Percentiles rank a stretch among this genome's conserved stretches.
Conservation (phyloP, 202 grass and related monocot genomes). For the Zoysia matrella region DNA sequence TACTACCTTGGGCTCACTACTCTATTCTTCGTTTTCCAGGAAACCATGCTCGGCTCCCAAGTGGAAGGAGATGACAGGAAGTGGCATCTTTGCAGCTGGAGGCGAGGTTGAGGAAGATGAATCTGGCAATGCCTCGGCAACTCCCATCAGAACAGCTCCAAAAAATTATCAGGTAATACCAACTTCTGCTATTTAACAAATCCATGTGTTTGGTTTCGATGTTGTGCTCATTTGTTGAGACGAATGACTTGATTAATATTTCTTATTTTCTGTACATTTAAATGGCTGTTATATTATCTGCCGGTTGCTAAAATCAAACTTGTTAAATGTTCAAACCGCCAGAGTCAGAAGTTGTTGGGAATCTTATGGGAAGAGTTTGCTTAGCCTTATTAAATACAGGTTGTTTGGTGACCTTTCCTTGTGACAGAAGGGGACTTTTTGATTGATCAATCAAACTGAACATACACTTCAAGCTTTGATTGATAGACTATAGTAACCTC, state of each 20-base stretch:
- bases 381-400: conserved; percentile 26
- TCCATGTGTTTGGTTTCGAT: neutral
- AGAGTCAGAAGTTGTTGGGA: conserved; percentile 48
- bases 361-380: conserved; percentile 23
- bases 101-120: conserved; percentile 64
- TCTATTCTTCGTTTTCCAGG: conserved; percentile 38
- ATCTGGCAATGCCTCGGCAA: conserved; percentile 49
- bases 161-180: conserved; percentile 73
- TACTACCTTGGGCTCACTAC: neutral
- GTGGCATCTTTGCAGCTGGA: conserved; percentile 80
- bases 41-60: conserved; percentile 95
- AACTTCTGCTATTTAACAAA: neutral
- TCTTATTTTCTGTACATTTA: neutral
- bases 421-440: conserved; percentile 18
- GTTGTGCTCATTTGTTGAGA: conserved; percentile 19
- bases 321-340: conserved; percentile 26
- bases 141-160: conserved; percentile 52
- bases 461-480: conserved; percentile 29
- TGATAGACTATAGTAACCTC: conserved; percentile 21
- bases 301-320: conserved; percentile 35
- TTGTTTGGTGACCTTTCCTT: conserved; percentile 54
- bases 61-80: conserved; percentile 97
- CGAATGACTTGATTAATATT: neutral
- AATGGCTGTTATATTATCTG: neutral
- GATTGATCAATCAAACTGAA: conserved; percentile 28